Percentiles rank a stretch among this genome's conserved stretches.
Evolutionary conservation across 2,329 filamentous ascomycete species (phyloP).

Genomic region (Claviceps cyperi): DNA sequence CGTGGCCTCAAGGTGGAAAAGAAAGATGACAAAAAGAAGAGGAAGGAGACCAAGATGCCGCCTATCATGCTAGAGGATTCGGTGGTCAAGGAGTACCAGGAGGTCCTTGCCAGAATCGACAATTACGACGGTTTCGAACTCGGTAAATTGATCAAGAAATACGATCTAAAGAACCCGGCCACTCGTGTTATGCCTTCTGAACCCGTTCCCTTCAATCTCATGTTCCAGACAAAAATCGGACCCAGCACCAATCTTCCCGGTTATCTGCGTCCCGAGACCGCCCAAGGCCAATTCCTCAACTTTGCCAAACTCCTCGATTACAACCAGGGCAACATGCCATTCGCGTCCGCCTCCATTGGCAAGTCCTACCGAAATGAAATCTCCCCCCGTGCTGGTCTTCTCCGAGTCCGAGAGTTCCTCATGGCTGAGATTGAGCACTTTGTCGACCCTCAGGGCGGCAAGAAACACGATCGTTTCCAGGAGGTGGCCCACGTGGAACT

Average conservation of each 20-base stretch:
- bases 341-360: conserved; percentile 91
- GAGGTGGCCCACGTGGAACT: conserved; percentile 78
- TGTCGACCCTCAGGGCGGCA: conserved; percentile 85
- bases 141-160: conserved; percentile 76
- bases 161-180: conserved; percentile 77
- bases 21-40: conserved; percentile 56
- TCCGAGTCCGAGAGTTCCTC: conserved; percentile 90
- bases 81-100: conserved; percentile 78
- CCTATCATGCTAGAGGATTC: conserved; percentile 77
- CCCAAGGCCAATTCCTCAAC: conserved; percentile 95
- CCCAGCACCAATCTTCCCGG: conserved; percentile 77
- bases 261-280: conserved; percentile 85
- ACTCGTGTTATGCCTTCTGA: conserved; percentile 64
- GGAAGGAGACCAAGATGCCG: conserved; percentile 77
- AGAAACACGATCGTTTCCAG: conserved; percentile 81
- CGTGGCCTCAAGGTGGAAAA: conserved; percentile 69
- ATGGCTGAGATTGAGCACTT: conserved; percentile 99
- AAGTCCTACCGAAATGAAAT: conserved; percentile 99
- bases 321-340: conserved; percentile 90
- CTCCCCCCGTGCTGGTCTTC: conserved; percentile 76
- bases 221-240: conserved; percentile 94
- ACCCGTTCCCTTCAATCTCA: conserved; percentile 90
- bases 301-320: conserved; percentile 94
- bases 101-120: conserved; percentile 82
- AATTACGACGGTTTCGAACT: conserved; percentile 85